phyloP scores from a whole-genome alignment of 257 asterid species.

The Ehretia macrophylla region DNA sequence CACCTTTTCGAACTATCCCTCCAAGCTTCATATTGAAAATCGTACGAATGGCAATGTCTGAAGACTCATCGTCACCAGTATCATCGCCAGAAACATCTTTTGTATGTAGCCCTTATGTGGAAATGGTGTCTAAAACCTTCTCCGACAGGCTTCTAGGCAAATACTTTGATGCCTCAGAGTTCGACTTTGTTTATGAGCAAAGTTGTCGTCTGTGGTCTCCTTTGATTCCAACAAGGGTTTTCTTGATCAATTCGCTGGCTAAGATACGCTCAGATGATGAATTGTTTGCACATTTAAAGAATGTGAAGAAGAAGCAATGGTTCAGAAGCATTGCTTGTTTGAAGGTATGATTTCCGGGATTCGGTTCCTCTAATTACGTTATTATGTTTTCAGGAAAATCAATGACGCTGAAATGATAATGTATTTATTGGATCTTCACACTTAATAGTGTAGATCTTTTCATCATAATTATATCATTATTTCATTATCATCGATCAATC shows the following conservation, averaged over 20 bases:
- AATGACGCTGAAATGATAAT: too few relatives aligned
- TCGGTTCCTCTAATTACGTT: neutral
- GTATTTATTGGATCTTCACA: too few relatives aligned
- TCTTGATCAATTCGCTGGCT: constrained; percentile 11
- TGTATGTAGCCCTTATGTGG: constrained; percentile 7
- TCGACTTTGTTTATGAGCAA: constrained; percentile 37
- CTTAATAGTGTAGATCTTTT: too few relatives aligned
- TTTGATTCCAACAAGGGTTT: constrained; percentile 23
- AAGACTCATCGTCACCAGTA: neutral
- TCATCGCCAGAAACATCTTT: neutral
- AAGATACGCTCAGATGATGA: constrained; percentile 1
- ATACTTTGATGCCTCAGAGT: constrained; percentile 41
- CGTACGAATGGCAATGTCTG: neutral
- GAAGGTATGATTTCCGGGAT: constrained; percentile 10
- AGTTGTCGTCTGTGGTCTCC: constrained; percentile 48
- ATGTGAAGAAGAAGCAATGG: constrained; percentile 10
- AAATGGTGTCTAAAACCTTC: constrained; percentile 28
- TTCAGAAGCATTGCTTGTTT: constrained; percentile 18
- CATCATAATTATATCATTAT: too few relatives aligned
- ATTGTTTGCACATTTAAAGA: constrained; percentile 1
- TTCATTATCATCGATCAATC: too few relatives aligned
- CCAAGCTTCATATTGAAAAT: neutral
- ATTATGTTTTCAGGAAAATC: neutral
- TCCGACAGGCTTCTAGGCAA: constrained; percentile 44
- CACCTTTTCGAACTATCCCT: neutral